Evolutionary conservation across 495 filamentous ascomycete species (phyloP).

Genomic region (Annulohypoxylon moriforme): DNA sequence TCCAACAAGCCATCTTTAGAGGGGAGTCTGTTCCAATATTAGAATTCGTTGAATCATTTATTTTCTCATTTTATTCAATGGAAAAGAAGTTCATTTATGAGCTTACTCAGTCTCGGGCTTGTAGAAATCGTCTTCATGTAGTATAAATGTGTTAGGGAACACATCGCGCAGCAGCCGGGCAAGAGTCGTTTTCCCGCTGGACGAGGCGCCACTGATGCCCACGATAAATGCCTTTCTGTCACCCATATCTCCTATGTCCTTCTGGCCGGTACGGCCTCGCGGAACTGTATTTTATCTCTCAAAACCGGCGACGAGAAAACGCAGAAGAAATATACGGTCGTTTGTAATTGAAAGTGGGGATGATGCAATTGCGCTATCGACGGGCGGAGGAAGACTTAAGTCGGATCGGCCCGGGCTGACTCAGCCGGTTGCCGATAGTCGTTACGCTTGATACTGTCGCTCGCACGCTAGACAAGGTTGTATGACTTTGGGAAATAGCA

Average conservation of each 20-base stretch:
- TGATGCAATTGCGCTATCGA: slow-evolving; percentile 20
- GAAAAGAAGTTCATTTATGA: neutral
- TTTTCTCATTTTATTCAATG: neutral
- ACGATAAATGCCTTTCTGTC: slow-evolving; percentile 67
- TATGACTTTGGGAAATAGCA: neutral
- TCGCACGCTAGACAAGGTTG: neutral
- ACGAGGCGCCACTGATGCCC: slow-evolving; percentile 80
- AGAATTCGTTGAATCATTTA: neutral
- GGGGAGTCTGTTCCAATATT: slow-evolving; percentile 54
- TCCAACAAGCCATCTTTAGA: slow-evolving; percentile 71
- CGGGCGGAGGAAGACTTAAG: slow-evolving; percentile 15
- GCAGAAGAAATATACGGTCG: neutral
- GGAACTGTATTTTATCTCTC: neutral
- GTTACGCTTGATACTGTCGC: neutral
- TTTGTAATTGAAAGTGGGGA: slow-evolving; percentile 8
- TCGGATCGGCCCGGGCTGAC: slow-evolving; percentile 34
- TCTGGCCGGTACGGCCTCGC: slow-evolving; percentile 9
- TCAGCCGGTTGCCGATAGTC: slow-evolving; percentile 27
- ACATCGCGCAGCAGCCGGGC: slow-evolving; percentile 77
- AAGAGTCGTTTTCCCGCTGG: slow-evolving; percentile 83
- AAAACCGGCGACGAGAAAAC: neutral
- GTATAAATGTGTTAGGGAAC: slow-evolving; percentile 77
- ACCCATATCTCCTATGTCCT: slow-evolving; percentile 43
- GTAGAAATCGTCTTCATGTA: slow-evolving; percentile 97
- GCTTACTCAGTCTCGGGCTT: slow-evolving; percentile 74